Base-by-base conservation (phyloP, 2,329 filamentous ascomycete species). In the Cryoendolithus antarcticus region DNA sequence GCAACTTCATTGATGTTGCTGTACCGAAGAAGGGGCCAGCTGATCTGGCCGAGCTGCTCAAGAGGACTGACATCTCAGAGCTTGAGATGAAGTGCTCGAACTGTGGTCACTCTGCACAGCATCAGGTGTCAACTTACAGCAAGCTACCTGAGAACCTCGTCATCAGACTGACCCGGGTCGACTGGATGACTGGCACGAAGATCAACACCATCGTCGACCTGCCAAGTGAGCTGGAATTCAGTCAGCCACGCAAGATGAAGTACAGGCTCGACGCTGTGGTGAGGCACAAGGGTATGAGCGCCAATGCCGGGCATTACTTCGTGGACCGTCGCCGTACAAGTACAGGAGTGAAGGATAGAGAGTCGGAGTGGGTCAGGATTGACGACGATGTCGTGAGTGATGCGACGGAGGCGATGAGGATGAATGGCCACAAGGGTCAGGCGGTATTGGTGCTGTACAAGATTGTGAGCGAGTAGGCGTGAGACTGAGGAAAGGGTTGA, bases 221-320 rank as follows among this genome's bases (percentile, higher is more conserved):
- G n/a, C 28, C 37, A 12, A 19, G 15, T 19, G 15, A 19, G 15
- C 15, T 19, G 3, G 15, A 19, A 5, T 19, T 19, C 15, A n/a
- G 12, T 9, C 10, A 37, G 10, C 24, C 31, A 4, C 9, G 43
- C 24, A 12, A 21, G 3, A 9, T 45, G 10, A 27, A 41, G 34
- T 44, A 40, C 27, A 27, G 38, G 8, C 11, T 49, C 15, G 34
- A 31, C 4, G 45, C 43, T 6, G 32, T 44, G 9, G 33, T 48
- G 8, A 40, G 28, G 29, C 47, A 48, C 40, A 10, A 31, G 9
- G 40, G 42, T 11, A 6, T 7, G 6, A 12, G 5, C n/a, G 28
- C 29, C 1, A 9, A 38, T 1, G 24, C 9, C 11, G 48, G 46
- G 10, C 46, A 48, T 36, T 50, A 49, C 33, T 42, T 42, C 27